Conservation (phyloP, 208 protist species). For the Leishmania tarentolae region DNA sequence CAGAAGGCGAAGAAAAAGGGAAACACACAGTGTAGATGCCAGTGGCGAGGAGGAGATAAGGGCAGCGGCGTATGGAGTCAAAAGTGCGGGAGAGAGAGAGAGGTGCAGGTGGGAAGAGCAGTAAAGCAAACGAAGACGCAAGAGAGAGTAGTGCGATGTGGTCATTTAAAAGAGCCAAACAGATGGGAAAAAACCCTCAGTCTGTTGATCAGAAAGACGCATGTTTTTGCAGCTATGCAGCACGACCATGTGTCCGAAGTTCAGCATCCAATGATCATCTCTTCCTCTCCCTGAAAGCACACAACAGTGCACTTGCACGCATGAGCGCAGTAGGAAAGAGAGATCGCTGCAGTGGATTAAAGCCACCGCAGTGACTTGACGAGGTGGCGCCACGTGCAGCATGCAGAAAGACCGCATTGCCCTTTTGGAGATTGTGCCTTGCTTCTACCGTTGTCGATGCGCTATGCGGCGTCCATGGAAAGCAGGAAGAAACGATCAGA, state of each 20-base stretch:
- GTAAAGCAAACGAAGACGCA: background rate
- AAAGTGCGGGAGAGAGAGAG: conserved; percentile 9
- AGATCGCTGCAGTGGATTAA: background rate
- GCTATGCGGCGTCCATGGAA: background rate
- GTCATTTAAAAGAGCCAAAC: background rate
- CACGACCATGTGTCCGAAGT: background rate
- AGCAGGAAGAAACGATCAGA: background rate
- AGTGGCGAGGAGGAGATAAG: background rate
- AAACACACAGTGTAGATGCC: background rate
- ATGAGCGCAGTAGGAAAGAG: background rate
- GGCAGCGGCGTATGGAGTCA: background rate
- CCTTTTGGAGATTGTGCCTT: background rate
- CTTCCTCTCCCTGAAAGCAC: background rate
- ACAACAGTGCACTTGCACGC: background rate
- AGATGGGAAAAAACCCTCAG: background rate
- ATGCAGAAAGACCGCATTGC: background rate
- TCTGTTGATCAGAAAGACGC: background rate
- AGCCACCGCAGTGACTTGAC: background rate
- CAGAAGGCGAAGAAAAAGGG: background rate
- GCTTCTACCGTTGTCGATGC: background rate
- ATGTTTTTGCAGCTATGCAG: background rate
- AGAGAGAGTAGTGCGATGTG: background rate
- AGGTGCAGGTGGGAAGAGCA: conserved; percentile 4
- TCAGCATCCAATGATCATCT: background rate
- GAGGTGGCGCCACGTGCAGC: background rate